Conservation (phyloP, 345 rosid genomes). For the Durio zibethinus region DNA sequence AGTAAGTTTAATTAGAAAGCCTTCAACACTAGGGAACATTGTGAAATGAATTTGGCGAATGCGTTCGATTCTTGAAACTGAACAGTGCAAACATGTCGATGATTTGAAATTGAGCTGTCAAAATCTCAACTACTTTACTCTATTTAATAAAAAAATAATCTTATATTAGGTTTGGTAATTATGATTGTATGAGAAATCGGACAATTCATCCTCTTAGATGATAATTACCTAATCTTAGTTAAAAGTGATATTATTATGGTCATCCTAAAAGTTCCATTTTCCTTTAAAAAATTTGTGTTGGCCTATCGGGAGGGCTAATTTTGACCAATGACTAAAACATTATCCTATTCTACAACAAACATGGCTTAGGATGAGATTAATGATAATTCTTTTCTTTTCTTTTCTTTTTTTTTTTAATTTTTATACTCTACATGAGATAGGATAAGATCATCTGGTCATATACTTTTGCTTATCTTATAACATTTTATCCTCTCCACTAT, state of each 20-base stretch:
- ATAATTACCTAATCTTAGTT: neutral
- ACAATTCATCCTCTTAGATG: neutral
- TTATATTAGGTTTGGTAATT: neutral
- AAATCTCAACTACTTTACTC: neutral
- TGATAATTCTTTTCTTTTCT: neutral
- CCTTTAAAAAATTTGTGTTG: neutral
- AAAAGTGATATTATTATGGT: neutral
- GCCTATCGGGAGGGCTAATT: neutral
- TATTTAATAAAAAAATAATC: neutral
- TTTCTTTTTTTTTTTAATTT: neutral
- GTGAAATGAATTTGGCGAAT: neutral
- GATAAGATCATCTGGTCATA: neutral
- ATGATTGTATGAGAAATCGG: neutral
- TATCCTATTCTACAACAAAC: neutral
- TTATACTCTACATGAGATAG: neutral
- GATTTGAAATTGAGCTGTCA: neutral
- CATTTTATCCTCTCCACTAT: neutral
- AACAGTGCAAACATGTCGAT: neutral
- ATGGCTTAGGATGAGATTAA: neutral
- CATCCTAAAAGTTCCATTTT: neutral
- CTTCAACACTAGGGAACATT: neutral
- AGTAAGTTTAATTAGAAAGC: neutral
- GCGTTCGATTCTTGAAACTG: neutral
- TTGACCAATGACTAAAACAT: neutral
- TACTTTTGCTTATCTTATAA: neutral